Base-by-base conservation (phyloP, 2,329 filamentous ascomycete genomes). In the Penicillium polonicum region DNA sequence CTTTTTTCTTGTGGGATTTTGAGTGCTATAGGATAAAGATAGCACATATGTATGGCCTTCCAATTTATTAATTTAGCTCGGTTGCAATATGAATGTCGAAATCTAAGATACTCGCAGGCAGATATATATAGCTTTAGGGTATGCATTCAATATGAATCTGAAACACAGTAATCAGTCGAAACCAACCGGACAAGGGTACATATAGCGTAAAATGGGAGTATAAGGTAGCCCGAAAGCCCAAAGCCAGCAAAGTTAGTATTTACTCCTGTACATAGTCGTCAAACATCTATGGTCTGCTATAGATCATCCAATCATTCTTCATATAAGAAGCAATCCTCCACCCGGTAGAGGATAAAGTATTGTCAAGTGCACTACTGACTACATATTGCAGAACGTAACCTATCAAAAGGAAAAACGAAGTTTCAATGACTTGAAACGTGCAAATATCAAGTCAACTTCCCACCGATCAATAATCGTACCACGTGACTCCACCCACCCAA, bases 401-500 rank as follows among this genome's bases (percentile, higher is more conserved):
- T 23, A 21, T 3, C 1, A 10, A 15, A 44, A 17, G 12, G 3
- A 52, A 52, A 27, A 33, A 39, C 4, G 10, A 46, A 23, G 19
- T 25, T 25, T 23, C 10, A 23, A 12, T 27, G 17, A 46, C 21
- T 46, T 15, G 19, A 19, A 27, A n/a, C 9, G 27, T 35, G 29
- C 17, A 35, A 52, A 9, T 36, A 27, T 46, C 50, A 17, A 36
- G 15, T 19, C n/a, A 15, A 23, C 5, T 29, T 27, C 29, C 25
- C 15, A 21, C 10, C 15, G n/a, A 15, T 35, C 19, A 23, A 39
- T 13, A 39, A 38, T 12, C 33, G 2, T 8, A 46, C 31, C 55
- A 57, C 55, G 55, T 57, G 55, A 57, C 33, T 42, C 2, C 21
- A 42, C 17, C 31, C 54, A 52, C 21, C 49, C 55, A 57, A 57